Base-by-base conservation (phyloP, 495 filamentous ascomycete genomes). In the Trichoderma orchidacearum region DNA sequence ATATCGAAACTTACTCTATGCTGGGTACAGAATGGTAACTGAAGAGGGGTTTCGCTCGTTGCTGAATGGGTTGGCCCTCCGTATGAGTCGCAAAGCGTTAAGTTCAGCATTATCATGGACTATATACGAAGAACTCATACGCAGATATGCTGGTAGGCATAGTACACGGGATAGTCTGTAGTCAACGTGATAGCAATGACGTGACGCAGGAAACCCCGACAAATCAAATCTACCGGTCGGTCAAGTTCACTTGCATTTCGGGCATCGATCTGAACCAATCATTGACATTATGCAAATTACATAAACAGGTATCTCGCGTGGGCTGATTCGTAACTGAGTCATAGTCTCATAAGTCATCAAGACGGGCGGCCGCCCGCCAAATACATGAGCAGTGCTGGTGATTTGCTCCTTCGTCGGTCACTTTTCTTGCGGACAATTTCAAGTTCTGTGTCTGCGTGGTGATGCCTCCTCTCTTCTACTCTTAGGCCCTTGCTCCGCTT, bases 81-180 rank as follows among this genome's bases (percentile, higher is more conserved):
- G 93, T 54, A 94, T 96, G 75, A 85, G 81, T 31, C 78, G 93
- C 60, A 99, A 99, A 73, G 94, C 91, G 15, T 64, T 95, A 5
- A 96, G 90, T 64, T 87, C 82, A 34, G 94, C 93, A 28, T 75
- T 97, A 59, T 90, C 90, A 7, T 99, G 93, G 93, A 95, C 91
- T 18, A 75, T 96, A 23, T 99, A 99, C 65, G 93, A 99, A 72
- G 92, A 96, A 67, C 68, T 96, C 57, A 84, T 99, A 60, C 71
- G 91, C 32, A 66, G 77, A 56, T 89, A 94, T 53, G 21, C 30
- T 12, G 54, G 17, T 3, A 38, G 54, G 21, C 15, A 56, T 12
- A 18, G 35, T 7, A 27, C 27, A 41, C n/a, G 38, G 28, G 12
- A n/a, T n/a, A 35, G 38, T 56, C 54, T 56, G 35, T 18, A 45